These are phyloP conservation scores for Dothistroma septosporum DNA, from an alignment of 2,329 filamentous ascomycete genomes.

Conservation along the genomic window DNA sequence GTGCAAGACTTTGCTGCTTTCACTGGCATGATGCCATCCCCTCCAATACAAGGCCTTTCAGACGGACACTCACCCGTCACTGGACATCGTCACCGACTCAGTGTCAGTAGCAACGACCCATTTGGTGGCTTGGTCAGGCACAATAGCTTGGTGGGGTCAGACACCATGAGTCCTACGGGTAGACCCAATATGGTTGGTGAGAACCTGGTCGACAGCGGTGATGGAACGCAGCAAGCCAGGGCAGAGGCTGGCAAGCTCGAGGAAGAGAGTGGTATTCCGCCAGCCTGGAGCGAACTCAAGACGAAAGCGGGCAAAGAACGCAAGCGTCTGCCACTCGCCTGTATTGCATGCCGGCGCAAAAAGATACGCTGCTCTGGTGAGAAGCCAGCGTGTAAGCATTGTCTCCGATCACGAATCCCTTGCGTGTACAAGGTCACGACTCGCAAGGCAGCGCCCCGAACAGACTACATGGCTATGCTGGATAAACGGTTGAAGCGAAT, in stretches of 20 bases:
- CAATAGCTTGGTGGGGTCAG: slow-evolving; percentile 29
- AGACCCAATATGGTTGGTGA: slow-evolving; percentile 6
- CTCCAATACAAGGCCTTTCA: slow-evolving; percentile 12
- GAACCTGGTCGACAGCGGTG: slow-evolving; percentile 10
- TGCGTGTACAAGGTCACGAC: slow-evolving; percentile 98
- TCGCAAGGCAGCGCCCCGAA: slow-evolving; percentile 86
- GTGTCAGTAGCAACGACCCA: slow-evolving; percentile 30
- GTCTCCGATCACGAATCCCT: slow-evolving; percentile 82
- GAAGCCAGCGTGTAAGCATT: slow-evolving; percentile 96
- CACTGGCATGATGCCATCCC: slow-evolving; percentile 15
- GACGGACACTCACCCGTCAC: slow-evolving; percentile 20
- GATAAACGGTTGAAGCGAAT: slow-evolving; percentile 93
- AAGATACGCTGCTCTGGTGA: slow-evolving; percentile 98
- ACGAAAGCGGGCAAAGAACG: slow-evolving; percentile 83
- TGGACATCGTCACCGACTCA: slow-evolving; percentile 28
- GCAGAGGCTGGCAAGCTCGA: slow-evolving; percentile 14
- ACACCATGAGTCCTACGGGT: slow-evolving; percentile 29
- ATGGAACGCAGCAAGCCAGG: slow-evolving; percentile 9
- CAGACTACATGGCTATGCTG: slow-evolving; percentile 98
- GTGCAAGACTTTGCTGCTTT: slow-evolving; percentile 17
- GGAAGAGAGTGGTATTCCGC: slow-evolving; percentile 23
- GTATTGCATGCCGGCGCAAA: slow-evolving; percentile 91
- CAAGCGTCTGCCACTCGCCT: slow-evolving; percentile 86
- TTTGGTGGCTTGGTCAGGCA: slow-evolving; percentile 21
- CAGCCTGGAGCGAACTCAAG: slow-evolving; percentile 52